A percentile compares a stretch with the other conserved stretches of the same genome.
Conservation (phyloP, 176 grass and related monocot genomes). For the Rhynchospora pubera region DNA sequence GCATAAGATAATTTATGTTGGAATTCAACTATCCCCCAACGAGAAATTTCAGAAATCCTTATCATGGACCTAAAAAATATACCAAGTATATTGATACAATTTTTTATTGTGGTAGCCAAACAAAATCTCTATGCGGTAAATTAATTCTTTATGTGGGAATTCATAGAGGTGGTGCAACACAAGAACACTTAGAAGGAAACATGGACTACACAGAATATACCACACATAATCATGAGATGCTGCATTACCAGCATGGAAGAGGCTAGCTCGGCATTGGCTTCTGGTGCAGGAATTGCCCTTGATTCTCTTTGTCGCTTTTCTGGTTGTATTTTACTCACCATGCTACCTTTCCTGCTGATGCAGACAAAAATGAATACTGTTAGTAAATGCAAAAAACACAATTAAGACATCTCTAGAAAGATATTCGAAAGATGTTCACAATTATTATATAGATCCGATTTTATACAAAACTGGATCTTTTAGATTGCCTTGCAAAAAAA, state of each 20-base stretch:
- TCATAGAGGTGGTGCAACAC: not conserved
- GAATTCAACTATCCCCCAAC: not conserved
- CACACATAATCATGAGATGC: conserved; percentile 8
- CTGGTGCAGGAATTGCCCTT: conserved; percentile 88
- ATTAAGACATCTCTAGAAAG: not conserved
- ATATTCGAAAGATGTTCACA: not conserved
- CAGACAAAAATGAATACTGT: conserved; percentile 32
- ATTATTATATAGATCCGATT: not conserved
- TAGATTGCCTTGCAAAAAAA: not conserved
- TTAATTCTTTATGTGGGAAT: not conserved
- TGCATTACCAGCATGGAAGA: conserved; percentile 80
- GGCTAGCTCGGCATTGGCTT: conserved; percentile 90
- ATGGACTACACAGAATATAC: not conserved
- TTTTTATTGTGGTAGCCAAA: not conserved
- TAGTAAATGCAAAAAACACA: not conserved
- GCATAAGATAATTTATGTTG: not conserved
- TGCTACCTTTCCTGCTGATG: conserved; percentile 57
- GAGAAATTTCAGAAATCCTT: not conserved
- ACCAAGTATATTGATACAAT: not conserved
- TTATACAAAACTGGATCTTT: not conserved
- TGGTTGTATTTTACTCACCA: conserved; percentile 45
- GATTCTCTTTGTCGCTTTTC: conserved; percentile 61
- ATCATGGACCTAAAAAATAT: not conserved
- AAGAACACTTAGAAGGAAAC: not conserved
- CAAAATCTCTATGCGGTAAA: not conserved